Conservation (phyloP, 2,329 filamentous ascomycete species). For the Penicillium digitatum region DNA sequence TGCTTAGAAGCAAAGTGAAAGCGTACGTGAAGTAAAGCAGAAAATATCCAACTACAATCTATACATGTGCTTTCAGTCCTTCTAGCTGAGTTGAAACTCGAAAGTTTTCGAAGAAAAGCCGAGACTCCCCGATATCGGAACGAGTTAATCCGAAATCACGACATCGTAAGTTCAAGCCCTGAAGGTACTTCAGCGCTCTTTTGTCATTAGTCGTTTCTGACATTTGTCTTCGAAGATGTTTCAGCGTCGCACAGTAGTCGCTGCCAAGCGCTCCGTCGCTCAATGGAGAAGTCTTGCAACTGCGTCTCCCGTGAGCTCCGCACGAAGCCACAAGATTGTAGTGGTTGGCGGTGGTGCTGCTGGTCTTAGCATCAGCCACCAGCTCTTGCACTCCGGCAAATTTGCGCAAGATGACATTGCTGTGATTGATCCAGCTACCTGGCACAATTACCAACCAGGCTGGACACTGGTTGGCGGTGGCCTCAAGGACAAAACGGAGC, state of each 20-base stretch:
- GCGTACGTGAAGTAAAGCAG: background rate
- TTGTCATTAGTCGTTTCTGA: background rate
- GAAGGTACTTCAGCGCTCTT: background rate
- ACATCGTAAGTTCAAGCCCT: slow-evolving; percentile 1
- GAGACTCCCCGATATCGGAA: slow-evolving; percentile 6
- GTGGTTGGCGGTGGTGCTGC: slow-evolving; percentile 65
- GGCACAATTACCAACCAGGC: slow-evolving; percentile 66
- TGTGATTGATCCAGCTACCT: slow-evolving; percentile 58
- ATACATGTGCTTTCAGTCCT: background rate
- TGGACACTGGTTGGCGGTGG: slow-evolving; percentile 67
- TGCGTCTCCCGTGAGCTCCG: slow-evolving; percentile 34
- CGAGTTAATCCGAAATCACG: slow-evolving; percentile 10
- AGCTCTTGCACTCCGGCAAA: slow-evolving; percentile 58
- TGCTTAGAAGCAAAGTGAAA: no score
- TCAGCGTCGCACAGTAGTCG: slow-evolving; percentile 21
- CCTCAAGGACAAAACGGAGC: slow-evolving; percentile 59
- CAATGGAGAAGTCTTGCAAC: slow-evolving; percentile 25
- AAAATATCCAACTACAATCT: background rate
- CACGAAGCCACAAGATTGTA: slow-evolving; percentile 58
- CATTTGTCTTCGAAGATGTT: slow-evolving; percentile 25
- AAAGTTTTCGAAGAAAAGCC: background rate
- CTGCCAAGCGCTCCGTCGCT: slow-evolving; percentile 20
- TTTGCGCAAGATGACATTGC: slow-evolving; percentile 60
- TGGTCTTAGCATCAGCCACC: slow-evolving; percentile 63
- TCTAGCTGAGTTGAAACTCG: background rate